phyloP scores from a whole-genome alignment of 2,329 filamentous ascomycete species.

The Boeremia exigua region DNA sequence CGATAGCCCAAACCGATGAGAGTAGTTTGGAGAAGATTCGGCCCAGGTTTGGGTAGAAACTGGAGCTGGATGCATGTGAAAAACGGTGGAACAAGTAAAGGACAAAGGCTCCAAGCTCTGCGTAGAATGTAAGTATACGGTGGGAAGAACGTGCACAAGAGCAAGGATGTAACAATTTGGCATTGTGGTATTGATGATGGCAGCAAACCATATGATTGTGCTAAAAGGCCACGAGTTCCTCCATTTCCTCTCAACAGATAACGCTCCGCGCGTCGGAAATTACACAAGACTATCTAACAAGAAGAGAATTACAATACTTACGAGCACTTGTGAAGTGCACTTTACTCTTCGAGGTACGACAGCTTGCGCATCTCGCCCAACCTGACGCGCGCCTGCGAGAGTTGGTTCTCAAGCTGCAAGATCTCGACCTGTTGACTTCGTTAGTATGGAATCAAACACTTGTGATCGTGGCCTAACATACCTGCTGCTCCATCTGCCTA shows the following conservation, averaged over 20 bases:
- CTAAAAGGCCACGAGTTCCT: neutral
- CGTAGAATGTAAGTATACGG: neutral
- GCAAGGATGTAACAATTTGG: too few relatives aligned
- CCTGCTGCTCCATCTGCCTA: conserved; percentile 99
- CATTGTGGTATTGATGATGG: conserved; percentile 6
- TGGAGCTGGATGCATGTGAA: too few relatives aligned
- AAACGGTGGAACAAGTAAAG: too few relatives aligned
- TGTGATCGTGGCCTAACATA: conserved; percentile 54
- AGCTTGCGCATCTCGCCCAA: conserved; percentile 99
- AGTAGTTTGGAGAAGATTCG: too few relatives aligned
- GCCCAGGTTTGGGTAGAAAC: neutral
- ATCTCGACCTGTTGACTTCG: conserved; percentile 79
- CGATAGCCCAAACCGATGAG: too few relatives aligned
- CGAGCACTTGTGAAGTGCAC: neutral
- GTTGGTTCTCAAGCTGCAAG: conserved; percentile 86
- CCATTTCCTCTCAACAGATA: neutral
- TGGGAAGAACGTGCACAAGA: neutral
- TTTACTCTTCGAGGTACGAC: conserved; percentile 68
- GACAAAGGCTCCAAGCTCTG: too few relatives aligned
- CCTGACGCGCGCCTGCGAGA: conserved; percentile 78
- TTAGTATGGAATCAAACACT: conserved; percentile 18
- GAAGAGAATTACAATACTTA: neutral
- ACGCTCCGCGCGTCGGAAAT: neutral
- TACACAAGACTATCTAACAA: conserved; percentile 10
- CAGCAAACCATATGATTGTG: neutral